A percentile compares a stretch with the other conserved stretches of the same genome.
phyloP scores from a whole-genome alignment of 2,329 filamentous ascomycete genomes.

The Stenocarpella maydis region DNA sequence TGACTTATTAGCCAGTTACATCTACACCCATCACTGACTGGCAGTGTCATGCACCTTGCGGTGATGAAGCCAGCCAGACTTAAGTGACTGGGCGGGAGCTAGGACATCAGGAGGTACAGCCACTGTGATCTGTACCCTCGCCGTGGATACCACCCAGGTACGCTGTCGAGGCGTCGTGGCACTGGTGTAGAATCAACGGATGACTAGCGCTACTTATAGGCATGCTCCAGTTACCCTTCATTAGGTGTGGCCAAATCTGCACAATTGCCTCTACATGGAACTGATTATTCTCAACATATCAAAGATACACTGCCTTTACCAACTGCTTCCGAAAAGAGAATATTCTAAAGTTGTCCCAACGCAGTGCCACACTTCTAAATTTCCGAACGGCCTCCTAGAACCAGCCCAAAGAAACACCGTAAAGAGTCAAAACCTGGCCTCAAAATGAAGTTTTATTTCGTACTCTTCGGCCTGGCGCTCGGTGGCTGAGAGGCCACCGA shows the following conservation, averaged over 20 bases:
- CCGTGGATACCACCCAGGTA: too few species aligned
- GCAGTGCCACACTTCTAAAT: background rate
- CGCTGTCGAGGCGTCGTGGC: background rate
- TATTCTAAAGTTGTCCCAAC: background rate
- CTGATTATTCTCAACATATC: background rate
- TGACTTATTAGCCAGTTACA: background rate
- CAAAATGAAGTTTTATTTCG: background rate
- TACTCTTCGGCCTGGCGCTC: background rate
- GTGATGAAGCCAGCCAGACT: background rate
- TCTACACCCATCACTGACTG: background rate
- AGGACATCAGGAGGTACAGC: slow-evolving; percentile 14
- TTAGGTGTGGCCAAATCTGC: background rate
- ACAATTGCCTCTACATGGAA: background rate
- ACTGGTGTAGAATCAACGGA: background rate
- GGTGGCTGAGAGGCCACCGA: background rate
- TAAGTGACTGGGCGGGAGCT: slow-evolving; percentile 12
- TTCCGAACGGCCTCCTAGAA: background rate
- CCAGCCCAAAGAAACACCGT: background rate
- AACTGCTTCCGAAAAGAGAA: background rate
- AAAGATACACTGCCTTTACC: background rate
- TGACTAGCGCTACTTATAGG: background rate
- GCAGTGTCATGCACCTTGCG: too few species aligned
- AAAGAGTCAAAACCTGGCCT: background rate
- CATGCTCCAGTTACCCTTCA: background rate
- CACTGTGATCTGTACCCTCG: slow-evolving; percentile 11